A percentile compares a stretch with the other conserved stretches of the same genome.
Evolutionary conservation across 176 grass and related monocot species (phyloP).

Genomic region (Melocanna baccifera): DNA sequence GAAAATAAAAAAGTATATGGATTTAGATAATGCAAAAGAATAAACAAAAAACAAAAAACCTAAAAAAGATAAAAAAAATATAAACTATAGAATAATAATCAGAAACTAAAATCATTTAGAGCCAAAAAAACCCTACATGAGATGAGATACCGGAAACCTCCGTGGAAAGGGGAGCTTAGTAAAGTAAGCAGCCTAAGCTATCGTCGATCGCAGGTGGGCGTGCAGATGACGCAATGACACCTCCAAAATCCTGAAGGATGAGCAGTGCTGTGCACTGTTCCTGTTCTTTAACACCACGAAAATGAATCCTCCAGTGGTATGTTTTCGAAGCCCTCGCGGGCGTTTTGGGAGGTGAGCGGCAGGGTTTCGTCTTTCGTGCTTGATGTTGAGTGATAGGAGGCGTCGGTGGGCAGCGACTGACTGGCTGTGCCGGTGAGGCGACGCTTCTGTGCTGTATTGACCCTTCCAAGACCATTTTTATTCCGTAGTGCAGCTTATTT

Average conservation of each 20-base stretch:
- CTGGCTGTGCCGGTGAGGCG: slow-evolving; percentile 32
- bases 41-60: no score
- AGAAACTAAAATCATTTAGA: no score
- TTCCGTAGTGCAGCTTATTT: background rate
- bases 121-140: no score
- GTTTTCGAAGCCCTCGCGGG: background rate
- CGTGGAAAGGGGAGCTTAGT: background rate
- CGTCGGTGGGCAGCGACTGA: slow-evolving; percentile 17
- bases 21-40: no score
- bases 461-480: slow-evolving; percentile 21
- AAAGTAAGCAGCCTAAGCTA: background rate
- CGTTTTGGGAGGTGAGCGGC: slow-evolving; percentile 13
- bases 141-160: background rate
- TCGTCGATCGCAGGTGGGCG: slow-evolving; percentile 21
- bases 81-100: no score
- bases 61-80: no score
- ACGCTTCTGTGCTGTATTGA: slow-evolving; percentile 31
- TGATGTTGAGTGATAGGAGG: background rate
- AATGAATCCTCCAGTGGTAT: background rate
- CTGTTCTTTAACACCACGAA: background rate
- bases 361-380: background rate
- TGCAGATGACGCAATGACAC: slow-evolving; percentile 31
- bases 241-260: background rate
- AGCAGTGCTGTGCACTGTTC: background rate
- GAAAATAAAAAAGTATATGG: no score